Base-by-base conservation (phyloP, 768 basidiomycete species). In the Tricholoma bakamatsutake region DNA sequence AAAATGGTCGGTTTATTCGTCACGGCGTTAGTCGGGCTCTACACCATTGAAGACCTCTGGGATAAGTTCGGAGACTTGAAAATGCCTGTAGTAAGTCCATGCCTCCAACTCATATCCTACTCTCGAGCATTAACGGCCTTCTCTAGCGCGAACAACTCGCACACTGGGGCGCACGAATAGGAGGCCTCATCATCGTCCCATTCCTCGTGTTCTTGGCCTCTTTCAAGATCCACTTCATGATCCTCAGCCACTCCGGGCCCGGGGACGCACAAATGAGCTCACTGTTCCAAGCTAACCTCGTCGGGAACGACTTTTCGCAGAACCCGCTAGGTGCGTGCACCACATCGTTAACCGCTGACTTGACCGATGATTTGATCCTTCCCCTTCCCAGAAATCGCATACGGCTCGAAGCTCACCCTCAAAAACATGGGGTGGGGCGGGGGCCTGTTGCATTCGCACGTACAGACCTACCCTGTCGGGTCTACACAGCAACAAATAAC, bases 231-330 rank as follows among this genome's bases (percentile, higher is more conserved):
- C 97, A 99, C 69, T 99, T 99, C 76, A 68, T 98, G 68, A 80
- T 99, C 59, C 76, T 99, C 50, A 95, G 91, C 68, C 92, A 93
- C 60, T 88, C 92, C 12, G 96, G 96, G 37, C 92, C 97, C 18
- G 97, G 96, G 13, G 96, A 99, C 66, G 89, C 96, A 1, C 96
- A 98, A 69, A 99, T 99, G 96, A 93, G 90, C 68, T 97, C 93
- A 7, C 78, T 98, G 17, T 99, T 99, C 82, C 97, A 99, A 69
- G 96, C 97, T 24, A 93, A 97, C 62, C 80, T 99, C 2, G 79
- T 82, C 33, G 97, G 97, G 13, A 99, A 98, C 66, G 93, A 97
- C 67, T 98, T 98, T 71, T 71, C 84, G n/a, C 74, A 76, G 62
- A 94, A 94, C 63, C 97, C 97, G 11, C 82, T 97, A 2, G 89